Conservation (phyloP, 106 monocot genomes). For the Dendrobium officinale region DNA sequence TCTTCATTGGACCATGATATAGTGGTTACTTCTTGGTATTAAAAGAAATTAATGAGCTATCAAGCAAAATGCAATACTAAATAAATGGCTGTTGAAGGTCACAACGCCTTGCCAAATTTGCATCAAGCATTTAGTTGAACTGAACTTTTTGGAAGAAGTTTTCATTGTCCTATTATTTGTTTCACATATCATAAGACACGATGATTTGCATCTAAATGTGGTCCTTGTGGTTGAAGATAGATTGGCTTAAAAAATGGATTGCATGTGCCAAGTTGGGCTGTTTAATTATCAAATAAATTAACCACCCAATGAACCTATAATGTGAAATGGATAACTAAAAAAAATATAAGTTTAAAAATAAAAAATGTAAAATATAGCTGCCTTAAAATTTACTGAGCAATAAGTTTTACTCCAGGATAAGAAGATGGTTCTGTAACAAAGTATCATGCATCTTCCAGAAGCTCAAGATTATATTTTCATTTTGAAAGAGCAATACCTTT, state of each 20-base stretch:
- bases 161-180: background rate
- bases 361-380: background rate
- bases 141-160: background rate
- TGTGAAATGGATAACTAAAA: background rate
- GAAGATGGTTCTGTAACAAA: background rate
- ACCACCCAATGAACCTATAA: background rate
- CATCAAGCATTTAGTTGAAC: background rate
- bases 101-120: background rate
- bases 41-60: background rate
- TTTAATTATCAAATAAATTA: background rate
- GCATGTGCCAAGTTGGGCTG: background rate
- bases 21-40: background rate
- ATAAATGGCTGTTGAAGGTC: background rate
- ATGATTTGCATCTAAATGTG: background rate
- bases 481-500: background rate
- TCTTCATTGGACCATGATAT: background rate
- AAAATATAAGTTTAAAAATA: too few species aligned
- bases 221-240: background rate
- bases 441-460: background rate
- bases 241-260: background rate
- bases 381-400: background rate
- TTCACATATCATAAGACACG: background rate
- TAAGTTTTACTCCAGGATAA: background rate
- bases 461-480: slow-evolving; percentile 5
- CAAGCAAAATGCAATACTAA: background rate